phyloP scores from a whole-genome alignment of 768 basidiomycete species.

The Lactarius akahatsu region DNA sequence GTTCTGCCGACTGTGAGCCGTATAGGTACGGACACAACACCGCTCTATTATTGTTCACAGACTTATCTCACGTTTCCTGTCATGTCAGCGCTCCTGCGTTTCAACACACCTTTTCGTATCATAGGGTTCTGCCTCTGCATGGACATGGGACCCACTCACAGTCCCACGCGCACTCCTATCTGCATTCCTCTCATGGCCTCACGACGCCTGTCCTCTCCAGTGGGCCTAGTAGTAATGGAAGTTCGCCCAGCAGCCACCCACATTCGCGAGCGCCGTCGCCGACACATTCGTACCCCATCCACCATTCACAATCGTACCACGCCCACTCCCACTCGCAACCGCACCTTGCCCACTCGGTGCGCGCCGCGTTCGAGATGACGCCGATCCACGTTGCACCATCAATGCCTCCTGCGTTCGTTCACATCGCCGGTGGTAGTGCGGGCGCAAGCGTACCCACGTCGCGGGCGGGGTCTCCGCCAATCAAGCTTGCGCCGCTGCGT shows the following conservation, averaged over 20 bases:
- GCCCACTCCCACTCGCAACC: constrained; percentile 25
- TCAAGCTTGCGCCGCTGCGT: constrained; percentile 68
- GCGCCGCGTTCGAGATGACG: constrained; percentile 90
- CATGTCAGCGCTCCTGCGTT: constrained; percentile 35
- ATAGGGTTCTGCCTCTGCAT: constrained; percentile 30
- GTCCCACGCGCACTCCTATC: constrained; percentile 33
- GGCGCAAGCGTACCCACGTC: constrained; percentile 48
- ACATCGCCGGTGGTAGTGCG: constrained; percentile 17
- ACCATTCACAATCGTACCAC: constrained; percentile 28
- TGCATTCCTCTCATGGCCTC: constrained; percentile 34
- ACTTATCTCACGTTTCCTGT: background rate
- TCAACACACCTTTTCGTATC: constrained; percentile 34
- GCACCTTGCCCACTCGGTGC: constrained; percentile 77
- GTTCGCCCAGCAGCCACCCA: constrained; percentile 56
- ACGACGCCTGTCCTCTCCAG: constrained; percentile 65
- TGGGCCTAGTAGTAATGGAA: constrained; percentile 62
- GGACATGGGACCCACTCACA: constrained; percentile 27
- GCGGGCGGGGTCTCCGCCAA: constrained; percentile 67
- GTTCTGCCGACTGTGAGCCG: constrained; percentile 35
- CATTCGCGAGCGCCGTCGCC: constrained; percentile 64
- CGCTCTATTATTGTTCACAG: constrained; percentile 31
- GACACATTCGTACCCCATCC: constrained; percentile 36
- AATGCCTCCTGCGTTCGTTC: constrained; percentile 34
- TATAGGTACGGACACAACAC: constrained; percentile 19
- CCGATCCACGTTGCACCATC: constrained; percentile 57